Base-by-base conservation (phyloP, 75 land plant genomes). In the Gnetum montanum region DNA sequence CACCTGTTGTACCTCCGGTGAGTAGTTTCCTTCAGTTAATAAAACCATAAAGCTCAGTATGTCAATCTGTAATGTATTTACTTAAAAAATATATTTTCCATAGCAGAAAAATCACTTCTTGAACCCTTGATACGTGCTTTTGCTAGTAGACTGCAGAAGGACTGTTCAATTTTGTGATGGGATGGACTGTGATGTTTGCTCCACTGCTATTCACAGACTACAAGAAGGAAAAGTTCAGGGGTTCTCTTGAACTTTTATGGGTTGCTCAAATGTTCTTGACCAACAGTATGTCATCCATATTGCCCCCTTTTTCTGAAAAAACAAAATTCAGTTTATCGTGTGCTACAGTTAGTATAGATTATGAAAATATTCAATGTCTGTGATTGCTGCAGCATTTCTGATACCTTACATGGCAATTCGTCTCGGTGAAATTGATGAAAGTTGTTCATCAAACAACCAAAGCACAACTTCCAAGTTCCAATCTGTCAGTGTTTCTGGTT, bases 371-470 rank as follows among this genome's bases (percentile, higher is more conserved):
- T 34, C 22, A 19, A 4, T 29, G 6, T 53, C 4, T 43, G 37
- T 40, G 15, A 25, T 26, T 24, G 20, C 15, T 37, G 44, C 76
- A 94, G 98, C 87, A 57, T 73, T 89, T 40, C 69, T 89, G 43
- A 77, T 89, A 62, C 98, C 98, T 1, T 94, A 94, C 71, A 94
- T 94, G 98, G 98, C 95, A 24, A 80, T 89, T 26, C 81, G 98
- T 18, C 75, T 89, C 11, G 62, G 73, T 53, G 70, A 69, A n/a
- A 60, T 46, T 19, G 65, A 59, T 7, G 26, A 26, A 6, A 47
- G 59, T 4, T 34, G 8, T 31, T 45, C 10, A 12, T 50, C 16
- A 47, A 5, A 46, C 54, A 59, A 61, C 49, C 33, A 66, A 44
- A 35, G 52, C 68, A 40, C 54, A 35, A 23, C 31, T 34, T 82